phyloP scores from a whole-genome alignment of 352 stramenopile species.

The Globisporangium mamillatum region DNA sequence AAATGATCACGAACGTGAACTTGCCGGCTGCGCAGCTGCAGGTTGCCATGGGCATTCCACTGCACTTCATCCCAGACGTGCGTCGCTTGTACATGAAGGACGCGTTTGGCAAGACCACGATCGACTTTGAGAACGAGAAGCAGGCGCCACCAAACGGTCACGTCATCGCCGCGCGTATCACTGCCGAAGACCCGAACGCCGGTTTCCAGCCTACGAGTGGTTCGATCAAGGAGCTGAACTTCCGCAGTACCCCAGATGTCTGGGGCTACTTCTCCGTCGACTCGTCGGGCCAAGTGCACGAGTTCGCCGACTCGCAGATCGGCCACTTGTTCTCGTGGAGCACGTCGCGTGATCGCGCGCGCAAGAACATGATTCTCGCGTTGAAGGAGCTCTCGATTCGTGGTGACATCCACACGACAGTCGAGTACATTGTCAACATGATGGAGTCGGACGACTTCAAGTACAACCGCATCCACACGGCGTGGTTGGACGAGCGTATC shows the following conservation, averaged over 20 bases:
- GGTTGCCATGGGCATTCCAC: constrained; percentile 99
- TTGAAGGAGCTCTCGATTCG: constrained; percentile 99
- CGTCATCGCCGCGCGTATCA: constrained; percentile 99
- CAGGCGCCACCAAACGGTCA: constrained; percentile 88
- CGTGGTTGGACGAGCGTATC: constrained; percentile 98
- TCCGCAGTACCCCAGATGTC: constrained; percentile 97
- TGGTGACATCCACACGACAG: constrained; percentile 99
- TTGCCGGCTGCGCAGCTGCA: constrained; percentile 96
- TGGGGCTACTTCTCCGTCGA: constrained; percentile 99
- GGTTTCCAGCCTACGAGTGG: constrained; percentile 98
- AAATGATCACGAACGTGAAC: constrained; percentile 99
- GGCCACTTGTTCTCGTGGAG: constrained; percentile 99
- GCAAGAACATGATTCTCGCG: constrained; percentile 98
- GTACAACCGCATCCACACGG: constrained; percentile 98
- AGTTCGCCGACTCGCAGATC: constrained; percentile 99
- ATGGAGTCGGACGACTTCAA: constrained; percentile 99
- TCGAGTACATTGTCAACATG: constrained; percentile 99
- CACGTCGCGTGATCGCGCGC: constrained; percentile 93
- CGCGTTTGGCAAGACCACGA: constrained; percentile 88
- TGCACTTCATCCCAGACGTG: constrained; percentile 98
- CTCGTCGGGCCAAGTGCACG: constrained; percentile 98
- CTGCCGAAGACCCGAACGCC: constrained; percentile 98
- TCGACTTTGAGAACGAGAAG: constrained; percentile 95
- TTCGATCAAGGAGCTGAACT: constrained; percentile 99
- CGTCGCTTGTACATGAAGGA: constrained; percentile 96